These are phyloP conservation scores for Leishmania major DNA, from an alignment of 208 protist genomes.

Conservation along the genomic window DNA sequence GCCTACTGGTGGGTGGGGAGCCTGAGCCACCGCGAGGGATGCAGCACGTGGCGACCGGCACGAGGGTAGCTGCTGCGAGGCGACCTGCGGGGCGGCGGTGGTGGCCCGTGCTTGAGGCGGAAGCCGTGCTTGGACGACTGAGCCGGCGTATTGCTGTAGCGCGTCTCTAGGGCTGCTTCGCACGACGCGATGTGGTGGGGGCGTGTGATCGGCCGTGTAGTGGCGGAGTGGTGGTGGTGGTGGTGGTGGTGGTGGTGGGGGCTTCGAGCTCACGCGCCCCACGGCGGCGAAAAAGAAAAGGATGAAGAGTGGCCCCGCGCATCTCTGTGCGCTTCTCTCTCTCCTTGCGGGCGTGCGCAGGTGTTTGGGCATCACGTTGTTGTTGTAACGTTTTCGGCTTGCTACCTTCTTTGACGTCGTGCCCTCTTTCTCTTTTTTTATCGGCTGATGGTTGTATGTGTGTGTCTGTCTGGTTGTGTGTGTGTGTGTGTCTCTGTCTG, in stretches of 20 bases:
- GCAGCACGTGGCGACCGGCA: accelerated
- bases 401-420: too few relatives aligned
- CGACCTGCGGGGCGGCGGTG: too few relatives aligned
- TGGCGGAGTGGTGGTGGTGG: neutral
- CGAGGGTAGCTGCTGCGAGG: neutral
- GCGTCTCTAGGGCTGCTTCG: neutral
- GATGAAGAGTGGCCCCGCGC: too few relatives aligned
- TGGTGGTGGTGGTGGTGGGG: neutral
- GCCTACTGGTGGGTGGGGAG: neutral
- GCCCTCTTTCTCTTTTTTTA: too few relatives aligned
- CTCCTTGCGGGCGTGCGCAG: neutral
- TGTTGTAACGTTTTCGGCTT: too few relatives aligned
- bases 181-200: neutral
- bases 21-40: neutral
- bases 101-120: too few relatives aligned
- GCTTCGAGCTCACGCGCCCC: neutral
- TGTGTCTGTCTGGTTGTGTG: too few relatives aligned
- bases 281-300: too few relatives aligned
- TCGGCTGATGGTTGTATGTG: too few relatives aligned
- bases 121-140: neutral
- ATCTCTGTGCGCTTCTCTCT: neutral
- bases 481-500: too few relatives aligned
- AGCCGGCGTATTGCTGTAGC: neutral
- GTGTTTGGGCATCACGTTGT: too few relatives aligned
- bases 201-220: neutral